phyloP scores from a whole-genome alignment of 139 green algal species.

The Coccomyxa sp. region DNA sequence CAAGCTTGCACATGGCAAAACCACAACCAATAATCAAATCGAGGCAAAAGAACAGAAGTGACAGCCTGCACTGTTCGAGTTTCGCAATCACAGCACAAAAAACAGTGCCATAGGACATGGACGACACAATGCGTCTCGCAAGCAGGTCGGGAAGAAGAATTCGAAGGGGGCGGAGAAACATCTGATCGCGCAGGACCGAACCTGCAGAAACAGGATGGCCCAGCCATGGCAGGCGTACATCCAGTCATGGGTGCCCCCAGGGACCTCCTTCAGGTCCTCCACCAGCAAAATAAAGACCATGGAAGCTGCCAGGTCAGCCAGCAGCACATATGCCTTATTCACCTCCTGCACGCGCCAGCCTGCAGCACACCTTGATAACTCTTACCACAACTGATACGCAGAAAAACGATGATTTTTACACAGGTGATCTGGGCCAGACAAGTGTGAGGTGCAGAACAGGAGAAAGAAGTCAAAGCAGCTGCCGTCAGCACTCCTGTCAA shows the following conservation, averaged over 20 bases:
- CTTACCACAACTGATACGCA: too few species aligned
- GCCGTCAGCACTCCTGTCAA: not conserved
- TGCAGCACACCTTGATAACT: not conserved
- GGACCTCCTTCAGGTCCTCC: not conserved
- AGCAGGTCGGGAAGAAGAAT: not conserved
- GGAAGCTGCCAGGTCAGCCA: not conserved
- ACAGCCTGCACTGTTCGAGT: too few species aligned
- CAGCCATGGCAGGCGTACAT: not conserved
- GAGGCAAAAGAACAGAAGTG: too few species aligned
- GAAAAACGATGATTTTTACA: not conserved
- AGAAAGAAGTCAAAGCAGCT: not conserved
- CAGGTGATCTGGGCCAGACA: not conserved
- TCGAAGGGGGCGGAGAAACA: not conserved
- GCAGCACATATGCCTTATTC: not conserved
- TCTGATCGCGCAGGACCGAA: not conserved
- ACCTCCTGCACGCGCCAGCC: not conserved
- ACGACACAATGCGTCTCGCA: too few species aligned
- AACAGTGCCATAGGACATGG: too few species aligned
- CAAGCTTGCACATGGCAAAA: too few species aligned
- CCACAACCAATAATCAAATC: too few species aligned
- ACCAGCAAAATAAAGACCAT: not conserved
- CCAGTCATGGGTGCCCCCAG: not conserved
- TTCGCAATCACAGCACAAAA: too few species aligned
- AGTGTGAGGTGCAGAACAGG: not conserved
- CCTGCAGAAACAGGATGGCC: not conserved